Evolutionary conservation across 768 basidiomycete species (phyloP), one percentile per base, ranked within the genome.

Genomic region (Tylopilus rubrobrunneus): DNA sequence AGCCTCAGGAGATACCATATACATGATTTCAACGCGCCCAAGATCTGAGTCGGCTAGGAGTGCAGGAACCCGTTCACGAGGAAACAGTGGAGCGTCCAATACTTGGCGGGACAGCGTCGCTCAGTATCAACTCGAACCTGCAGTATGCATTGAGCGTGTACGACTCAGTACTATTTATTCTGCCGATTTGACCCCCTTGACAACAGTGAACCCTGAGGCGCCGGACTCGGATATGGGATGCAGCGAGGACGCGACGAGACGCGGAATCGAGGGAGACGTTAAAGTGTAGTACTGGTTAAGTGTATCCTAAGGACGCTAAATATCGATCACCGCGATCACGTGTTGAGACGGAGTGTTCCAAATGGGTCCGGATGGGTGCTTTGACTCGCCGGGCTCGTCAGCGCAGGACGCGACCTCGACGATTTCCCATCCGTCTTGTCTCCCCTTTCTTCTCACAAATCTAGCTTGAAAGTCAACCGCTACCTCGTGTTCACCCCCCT

Each of bases 401-500:
- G 69, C 69, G 69, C 69, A 62, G 69, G 69, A 72, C 69, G 71
- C 69, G 69, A 70, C 67, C 57, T 55, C 44, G 62, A 56, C 53
- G 44, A 29, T 44, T 53, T 52, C 50, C 48, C 55, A 58, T 50
- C 49, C 45, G 29, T 59, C 44, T 29, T 49, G 49, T 54, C 37
- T 19, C 56, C 48, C 50, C 49, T 52, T 56, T 60, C 58, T 33
- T 56, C 57, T 58, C 31, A 45, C 39, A 12, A n/a, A 43, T 14
- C 11, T 10, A 40, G 49, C 48, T 42, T 15, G 53, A 62, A 51
- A 54, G 36, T 40, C 37, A 27, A 45, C 10, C 37, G 39, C 31
- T 25, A 2, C 39, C 23, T 62, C 36, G 44, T 21, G 33, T 45
- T 19, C 7, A 23, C 4, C 37, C 34, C 45, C n/a, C n/a, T n/a